phyloP scores from a whole-genome alignment of 1,139 yeast genomes.

The Kluyveromyces sp. region DNA sequence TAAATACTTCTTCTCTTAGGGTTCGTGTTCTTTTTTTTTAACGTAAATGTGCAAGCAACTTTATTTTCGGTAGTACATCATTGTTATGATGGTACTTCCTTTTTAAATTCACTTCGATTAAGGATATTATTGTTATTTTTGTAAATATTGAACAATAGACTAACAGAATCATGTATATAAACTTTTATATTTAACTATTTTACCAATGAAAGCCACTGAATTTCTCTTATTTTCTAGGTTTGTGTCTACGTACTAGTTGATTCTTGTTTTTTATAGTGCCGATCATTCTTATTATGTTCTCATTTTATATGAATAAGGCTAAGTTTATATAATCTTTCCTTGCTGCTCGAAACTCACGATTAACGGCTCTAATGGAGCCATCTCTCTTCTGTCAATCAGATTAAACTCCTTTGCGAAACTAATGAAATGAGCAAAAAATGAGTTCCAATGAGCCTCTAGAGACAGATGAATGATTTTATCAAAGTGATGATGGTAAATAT shows the following conservation, averaged over 20 bases:
- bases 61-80: background rate
- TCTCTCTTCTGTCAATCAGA: conserved; percentile 67
- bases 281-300: too few relatives aligned
- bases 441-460: conserved; percentile 96
- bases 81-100: background rate
- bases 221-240: too few relatives aligned
- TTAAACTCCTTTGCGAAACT: conserved; percentile 81
- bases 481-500: conserved; percentile 87
- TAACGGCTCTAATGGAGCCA: conserved; percentile 69
- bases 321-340: conserved; percentile 54
- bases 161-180: background rate
- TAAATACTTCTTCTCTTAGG: conserved; percentile 61
- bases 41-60: background rate
- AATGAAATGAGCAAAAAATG: conserved; percentile 92
- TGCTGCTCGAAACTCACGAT: conserved; percentile 76
- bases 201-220: too few relatives aligned
- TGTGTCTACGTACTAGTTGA: too few relatives aligned
- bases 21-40: background rate
- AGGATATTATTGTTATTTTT: background rate
- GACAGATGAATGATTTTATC: conserved; percentile 85
- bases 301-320: too few relatives aligned
- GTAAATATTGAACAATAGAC: background rate
- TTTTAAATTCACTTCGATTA: background rate
- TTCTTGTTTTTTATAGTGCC: too few relatives aligned
- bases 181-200: too few relatives aligned